Evolutionary conservation across 495 filamentous ascomycete genomes (phyloP).

Genomic region (Glarea lozoyensis): DNA sequence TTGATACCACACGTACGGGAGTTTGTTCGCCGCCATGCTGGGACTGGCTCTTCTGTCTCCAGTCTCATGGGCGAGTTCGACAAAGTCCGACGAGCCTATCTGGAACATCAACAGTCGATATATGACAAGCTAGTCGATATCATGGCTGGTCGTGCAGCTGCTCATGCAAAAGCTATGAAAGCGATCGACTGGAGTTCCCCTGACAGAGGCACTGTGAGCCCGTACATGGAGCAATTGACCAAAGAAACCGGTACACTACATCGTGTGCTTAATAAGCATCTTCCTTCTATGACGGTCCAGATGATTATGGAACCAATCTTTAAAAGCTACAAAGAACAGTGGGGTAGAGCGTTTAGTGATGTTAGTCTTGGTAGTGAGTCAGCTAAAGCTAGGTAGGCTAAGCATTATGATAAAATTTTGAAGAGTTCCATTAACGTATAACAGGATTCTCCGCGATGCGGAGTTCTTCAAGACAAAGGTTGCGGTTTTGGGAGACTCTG

Average conservation of each 20-base stretch:
- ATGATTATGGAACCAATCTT: conserved; percentile 93
- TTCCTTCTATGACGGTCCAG: conserved; percentile 66
- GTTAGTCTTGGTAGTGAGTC: conserved; percentile 54
- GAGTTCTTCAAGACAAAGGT: conserved; percentile 67
- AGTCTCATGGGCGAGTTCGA: conserved; percentile 79
- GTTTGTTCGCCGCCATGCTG: conserved; percentile 68
- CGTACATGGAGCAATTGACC: conserved; percentile 85
- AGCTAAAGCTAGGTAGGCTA: conserved; percentile 62
- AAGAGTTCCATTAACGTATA: conserved; percentile 13
- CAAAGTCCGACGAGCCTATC: conserved; percentile 77
- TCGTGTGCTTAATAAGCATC: conserved; percentile 75
- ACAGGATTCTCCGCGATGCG: conserved; percentile 72
- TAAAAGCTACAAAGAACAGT: conserved; percentile 73
- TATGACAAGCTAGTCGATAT: conserved; percentile 95
- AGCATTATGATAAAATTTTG: not conserved
- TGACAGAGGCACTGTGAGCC: conserved; percentile 33
- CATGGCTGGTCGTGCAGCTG: conserved; percentile 69
- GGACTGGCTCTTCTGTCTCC: conserved; percentile 36
- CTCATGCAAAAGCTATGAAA: conserved; percentile 67
- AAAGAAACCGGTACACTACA: conserved; percentile 87
- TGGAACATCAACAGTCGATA: conserved; percentile 89
- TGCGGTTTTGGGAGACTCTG: conserved; percentile 72
- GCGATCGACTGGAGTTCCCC: conserved; percentile 62
- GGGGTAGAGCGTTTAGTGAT: conserved; percentile 65
- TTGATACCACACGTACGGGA: conserved; percentile 87